These are phyloP conservation scores for Eragrostis nindensis DNA, from an alignment of 176 grass and related monocot species.

Conservation along the genomic window DNA sequence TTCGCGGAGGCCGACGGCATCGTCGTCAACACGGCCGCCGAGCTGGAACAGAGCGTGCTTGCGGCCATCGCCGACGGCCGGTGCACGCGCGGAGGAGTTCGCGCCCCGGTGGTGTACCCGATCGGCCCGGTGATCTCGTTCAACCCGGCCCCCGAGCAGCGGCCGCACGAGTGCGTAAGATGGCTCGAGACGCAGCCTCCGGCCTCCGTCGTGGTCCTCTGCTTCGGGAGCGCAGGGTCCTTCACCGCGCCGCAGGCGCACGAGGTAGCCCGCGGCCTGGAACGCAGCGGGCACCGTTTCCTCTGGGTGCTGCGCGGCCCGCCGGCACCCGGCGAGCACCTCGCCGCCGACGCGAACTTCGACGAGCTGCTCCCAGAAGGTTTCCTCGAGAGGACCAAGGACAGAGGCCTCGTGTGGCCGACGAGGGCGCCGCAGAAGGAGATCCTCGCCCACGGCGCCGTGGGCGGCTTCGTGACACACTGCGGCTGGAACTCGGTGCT, in stretches of 20 bases:
- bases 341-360: neutral
- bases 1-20: slow-evolving; percentile 43
- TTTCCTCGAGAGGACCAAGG: slow-evolving; percentile 46
- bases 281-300: slow-evolving; percentile 47
- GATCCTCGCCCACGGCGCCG: too few relatives aligned
- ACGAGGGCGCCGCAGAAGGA: slow-evolving; percentile 56
- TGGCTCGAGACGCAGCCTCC: slow-evolving; percentile 58
- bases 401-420: slow-evolving; percentile 37
- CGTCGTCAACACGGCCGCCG: slow-evolving; percentile 48
- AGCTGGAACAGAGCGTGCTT: slow-evolving; percentile 42
- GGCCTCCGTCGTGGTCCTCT: slow-evolving; percentile 52
- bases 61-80: slow-evolving; percentile 22
- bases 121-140: slow-evolving; percentile 28
- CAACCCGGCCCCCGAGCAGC: neutral
- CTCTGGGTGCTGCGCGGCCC: slow-evolving; percentile 47
- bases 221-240: slow-evolving; percentile 46
- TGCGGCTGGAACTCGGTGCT: slow-evolving; percentile 56
- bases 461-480: slow-evolving; percentile 56
- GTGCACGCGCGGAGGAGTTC: slow-evolving; percentile 26
- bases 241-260: slow-evolving; percentile 21
- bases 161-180: slow-evolving; percentile 40
- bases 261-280: slow-evolving; percentile 49
- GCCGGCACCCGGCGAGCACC: neutral
- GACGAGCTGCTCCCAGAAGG: slow-evolving; percentile 39
- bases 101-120: slow-evolving; percentile 6